These are phyloP conservation scores for Fusarium succisae DNA, from an alignment of 2,329 filamentous ascomycete species.

Conservation along the genomic window DNA sequence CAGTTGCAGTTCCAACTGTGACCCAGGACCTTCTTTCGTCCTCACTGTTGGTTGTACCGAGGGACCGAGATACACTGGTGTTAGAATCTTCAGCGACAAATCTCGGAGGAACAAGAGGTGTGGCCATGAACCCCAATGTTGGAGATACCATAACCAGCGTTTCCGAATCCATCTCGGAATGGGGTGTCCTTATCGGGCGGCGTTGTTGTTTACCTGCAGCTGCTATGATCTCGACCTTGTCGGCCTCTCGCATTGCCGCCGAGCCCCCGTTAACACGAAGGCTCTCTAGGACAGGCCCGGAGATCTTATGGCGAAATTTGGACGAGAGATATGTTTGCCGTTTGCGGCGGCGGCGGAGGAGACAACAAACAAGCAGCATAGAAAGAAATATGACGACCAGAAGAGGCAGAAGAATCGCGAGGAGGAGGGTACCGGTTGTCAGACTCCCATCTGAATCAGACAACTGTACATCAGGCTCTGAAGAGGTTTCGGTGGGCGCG, in stretches of 20 bases:
- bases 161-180: constrained; percentile 41
- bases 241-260: constrained; percentile 36
- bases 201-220: constrained; percentile 10
- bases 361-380: constrained; percentile 47
- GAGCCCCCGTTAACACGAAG: constrained; percentile 42
- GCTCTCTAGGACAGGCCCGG: constrained; percentile 44
- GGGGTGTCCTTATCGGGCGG: constrained; percentile 27
- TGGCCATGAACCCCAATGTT: constrained; percentile 38
- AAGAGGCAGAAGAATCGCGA: constrained; percentile 57
- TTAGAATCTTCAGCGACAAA: constrained; percentile 40
- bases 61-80: constrained; percentile 29
- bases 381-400: constrained; percentile 48
- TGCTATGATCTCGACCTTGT: constrained; percentile 20
- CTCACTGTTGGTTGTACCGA: constrained; percentile 34
- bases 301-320: constrained; percentile 47
- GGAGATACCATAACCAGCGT: constrained; percentile 41
- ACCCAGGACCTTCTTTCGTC: constrained; percentile 48
- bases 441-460: constrained; percentile 35
- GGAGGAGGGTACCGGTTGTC: constrained; percentile 49
- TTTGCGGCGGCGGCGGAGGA: constrained; percentile 45
- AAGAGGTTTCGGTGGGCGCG: constrained; percentile 31
- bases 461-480: constrained; percentile 17
- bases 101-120: constrained; percentile 37
- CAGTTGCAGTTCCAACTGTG: constrained; percentile 44
- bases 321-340: constrained; percentile 43